Conservation (phyloP, 805 yeast genomes). For the Monosporozyma siamensis region DNA sequence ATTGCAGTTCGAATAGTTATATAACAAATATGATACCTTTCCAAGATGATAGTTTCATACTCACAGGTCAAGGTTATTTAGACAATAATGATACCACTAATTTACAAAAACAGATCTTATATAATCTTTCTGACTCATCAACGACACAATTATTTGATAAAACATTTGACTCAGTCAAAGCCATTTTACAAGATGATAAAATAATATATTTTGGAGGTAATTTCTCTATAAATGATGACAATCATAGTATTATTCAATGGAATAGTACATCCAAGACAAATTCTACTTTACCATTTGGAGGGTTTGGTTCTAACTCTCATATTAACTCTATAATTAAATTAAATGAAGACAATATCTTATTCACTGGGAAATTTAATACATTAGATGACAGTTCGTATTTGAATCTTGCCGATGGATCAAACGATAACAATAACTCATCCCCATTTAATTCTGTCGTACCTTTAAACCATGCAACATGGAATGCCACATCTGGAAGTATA, state of each 20-base stretch:
- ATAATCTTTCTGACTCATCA: constrained; percentile 25
- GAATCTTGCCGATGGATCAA: constrained; percentile 15
- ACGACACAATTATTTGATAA: constrained; percentile 22
- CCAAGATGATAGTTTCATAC: constrained; percentile 28
- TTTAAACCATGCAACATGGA: constrained; percentile 44
- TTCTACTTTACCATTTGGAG: constrained; percentile 54
- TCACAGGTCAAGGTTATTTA: constrained; percentile 28
- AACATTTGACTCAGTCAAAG: constrained; percentile 28
- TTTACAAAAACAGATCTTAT: constrained; percentile 27
- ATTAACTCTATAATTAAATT: constrained; percentile 55
- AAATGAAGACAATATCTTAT: constrained; percentile 46
- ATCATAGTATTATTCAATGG: constrained; percentile 50
- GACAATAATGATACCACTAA: constrained; percentile 9
- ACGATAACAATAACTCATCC: constrained; percentile 23
- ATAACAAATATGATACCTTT: constrained; percentile 24
- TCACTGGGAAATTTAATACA: constrained; percentile 68
- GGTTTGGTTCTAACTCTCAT: constrained; percentile 52
- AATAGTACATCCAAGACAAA: constrained; percentile 38
- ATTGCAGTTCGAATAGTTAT: constrained; percentile 9
- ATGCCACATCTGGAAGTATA: constrained; percentile 29
- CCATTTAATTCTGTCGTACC: constrained; percentile 57
- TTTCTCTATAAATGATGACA: constrained; percentile 40
- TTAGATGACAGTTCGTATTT: constrained; percentile 42
- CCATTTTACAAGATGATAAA: constrained; percentile 42
- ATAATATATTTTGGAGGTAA: constrained; percentile 75